These are phyloP conservation scores for Lunularia cruciata DNA, from an alignment of 225 moss, liverwort and hornwort species.

Conservation along the genomic window DNA sequence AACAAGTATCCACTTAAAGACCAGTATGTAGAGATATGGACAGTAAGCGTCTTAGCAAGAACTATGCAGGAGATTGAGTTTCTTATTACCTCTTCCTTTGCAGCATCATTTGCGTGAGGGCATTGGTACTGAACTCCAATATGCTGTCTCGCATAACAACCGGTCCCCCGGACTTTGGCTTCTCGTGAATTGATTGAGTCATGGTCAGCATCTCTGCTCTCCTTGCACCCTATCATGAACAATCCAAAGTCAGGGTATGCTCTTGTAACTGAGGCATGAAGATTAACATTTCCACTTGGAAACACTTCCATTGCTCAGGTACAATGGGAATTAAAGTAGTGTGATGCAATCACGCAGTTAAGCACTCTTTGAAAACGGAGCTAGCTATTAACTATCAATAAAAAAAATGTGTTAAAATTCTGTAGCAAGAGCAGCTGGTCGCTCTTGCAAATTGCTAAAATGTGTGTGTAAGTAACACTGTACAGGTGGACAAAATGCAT, in stretches of 20 bases:
- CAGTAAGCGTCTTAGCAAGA: background rate
- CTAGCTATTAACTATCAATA: too few relatives aligned
- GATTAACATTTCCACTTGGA: background rate
- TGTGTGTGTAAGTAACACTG: background rate
- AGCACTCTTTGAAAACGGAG: too few relatives aligned
- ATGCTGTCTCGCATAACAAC: conserved; percentile 4
- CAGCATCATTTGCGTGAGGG: conserved; percentile 19
- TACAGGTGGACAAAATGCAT: background rate
- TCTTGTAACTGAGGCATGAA: background rate
- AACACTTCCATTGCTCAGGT: too few relatives aligned
- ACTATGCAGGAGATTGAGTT: background rate
- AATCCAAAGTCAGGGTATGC: background rate
- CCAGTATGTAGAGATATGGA: background rate
- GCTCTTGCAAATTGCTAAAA: background rate
- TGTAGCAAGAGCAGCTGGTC: background rate
- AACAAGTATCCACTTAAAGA: background rate
- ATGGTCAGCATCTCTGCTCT: background rate
- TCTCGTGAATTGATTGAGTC: background rate
- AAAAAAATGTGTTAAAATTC: background rate
- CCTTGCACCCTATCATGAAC: background rate
- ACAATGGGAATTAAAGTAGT: background rate
- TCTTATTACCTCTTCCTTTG: conserved; percentile 4
- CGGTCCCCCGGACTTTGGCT: background rate
- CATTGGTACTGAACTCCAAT: conserved; percentile 4
- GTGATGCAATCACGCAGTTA: background rate